Percentiles rank a stretch among this genome's conserved stretches.
Evolutionary conservation across 2,329 filamentous ascomycete species (phyloP).

Genomic region (Neocucurbitaria cava): DNA sequence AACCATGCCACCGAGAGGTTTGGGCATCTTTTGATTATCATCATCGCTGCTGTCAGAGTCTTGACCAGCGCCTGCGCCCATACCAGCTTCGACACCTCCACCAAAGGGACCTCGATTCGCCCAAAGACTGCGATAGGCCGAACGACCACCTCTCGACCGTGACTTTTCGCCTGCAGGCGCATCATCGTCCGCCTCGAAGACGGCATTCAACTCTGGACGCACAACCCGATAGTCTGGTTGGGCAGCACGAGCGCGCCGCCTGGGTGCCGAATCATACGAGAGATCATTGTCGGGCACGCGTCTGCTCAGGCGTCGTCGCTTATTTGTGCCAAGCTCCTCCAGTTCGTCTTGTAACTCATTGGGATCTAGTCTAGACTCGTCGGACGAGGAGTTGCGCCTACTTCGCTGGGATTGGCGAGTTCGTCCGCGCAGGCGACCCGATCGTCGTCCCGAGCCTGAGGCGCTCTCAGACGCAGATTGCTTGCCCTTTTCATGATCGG

Average conservation of each 20-base stretch:
- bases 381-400: constrained; percentile 57
- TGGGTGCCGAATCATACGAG: constrained; percentile 64
- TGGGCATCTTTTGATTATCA: constrained; percentile 72
- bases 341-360: constrained; percentile 50
- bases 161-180: constrained; percentile 73
- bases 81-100: constrained; percentile 79
- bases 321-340: constrained; percentile 63
- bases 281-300: constrained; percentile 51
- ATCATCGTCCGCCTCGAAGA: constrained; percentile 77
- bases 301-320: constrained; percentile 45
- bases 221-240: constrained; percentile 84
- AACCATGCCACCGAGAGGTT: constrained; percentile 65
- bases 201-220: constrained; percentile 72
- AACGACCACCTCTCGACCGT: constrained; percentile 65
- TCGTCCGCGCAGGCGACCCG: constrained; percentile 58
- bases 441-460: constrained; percentile 56
- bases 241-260: constrained; percentile 68
- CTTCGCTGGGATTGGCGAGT: constrained; percentile 54
- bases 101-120: constrained; percentile 94
- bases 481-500: constrained; percentile 55
- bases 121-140: constrained; percentile 76
- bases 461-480: constrained; percentile 47
- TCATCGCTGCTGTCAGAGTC: constrained; percentile 98
- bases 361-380: constrained; percentile 54
- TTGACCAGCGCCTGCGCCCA: constrained; percentile 75